These are phyloP conservation scores for Stachybotrys echinatus DNA, from an alignment of 2,329 filamentous ascomycete species.

Conservation along the genomic window DNA sequence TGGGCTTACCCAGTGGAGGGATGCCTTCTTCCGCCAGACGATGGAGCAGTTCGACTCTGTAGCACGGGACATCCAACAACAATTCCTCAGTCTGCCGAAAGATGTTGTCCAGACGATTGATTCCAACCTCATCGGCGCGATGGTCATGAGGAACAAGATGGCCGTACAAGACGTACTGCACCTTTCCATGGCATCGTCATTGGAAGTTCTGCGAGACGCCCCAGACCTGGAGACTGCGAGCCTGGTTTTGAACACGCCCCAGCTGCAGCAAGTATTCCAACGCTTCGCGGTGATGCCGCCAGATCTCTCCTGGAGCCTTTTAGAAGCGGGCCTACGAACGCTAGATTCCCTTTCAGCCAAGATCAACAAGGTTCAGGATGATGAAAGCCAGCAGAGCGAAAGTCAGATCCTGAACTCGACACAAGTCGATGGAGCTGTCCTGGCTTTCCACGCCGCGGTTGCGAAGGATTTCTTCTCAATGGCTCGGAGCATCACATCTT, in stretches of 20 bases:
- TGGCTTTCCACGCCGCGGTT: slow-evolving; percentile 43
- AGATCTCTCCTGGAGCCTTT: slow-evolving; percentile 42
- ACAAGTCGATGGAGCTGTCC: slow-evolving; percentile 40
- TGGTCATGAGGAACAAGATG: slow-evolving; percentile 47
- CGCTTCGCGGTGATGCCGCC: slow-evolving; percentile 37
- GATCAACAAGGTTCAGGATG: slow-evolving; percentile 36
- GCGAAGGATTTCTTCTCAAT: slow-evolving; percentile 42
- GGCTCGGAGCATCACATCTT: slow-evolving; percentile 31
- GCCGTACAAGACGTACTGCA: slow-evolving; percentile 48
- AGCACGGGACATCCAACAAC: slow-evolving; percentile 50
- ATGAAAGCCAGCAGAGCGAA: slow-evolving; percentile 32
- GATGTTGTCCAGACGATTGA: slow-evolving; percentile 37
- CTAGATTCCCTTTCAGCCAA: slow-evolving; percentile 40
- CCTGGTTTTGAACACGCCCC: slow-evolving; percentile 43
- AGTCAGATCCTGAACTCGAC: slow-evolving; percentile 32
- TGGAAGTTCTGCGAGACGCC: slow-evolving; percentile 45
- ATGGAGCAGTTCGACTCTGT: slow-evolving; percentile 53
- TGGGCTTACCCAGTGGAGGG: slow-evolving; percentile 43
- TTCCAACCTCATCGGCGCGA: slow-evolving; percentile 39
- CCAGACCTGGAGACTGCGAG: slow-evolving; percentile 40
- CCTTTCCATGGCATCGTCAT: slow-evolving; percentile 40
- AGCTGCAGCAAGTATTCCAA: slow-evolving; percentile 46
- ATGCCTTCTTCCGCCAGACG: slow-evolving; percentile 50
- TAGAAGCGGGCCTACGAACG: slow-evolving; percentile 39
- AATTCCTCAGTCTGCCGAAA: slow-evolving; percentile 44